Conservation (phyloP, 192 early-diverging fungal genomes). For the Umbelopsis vinacea region DNA sequence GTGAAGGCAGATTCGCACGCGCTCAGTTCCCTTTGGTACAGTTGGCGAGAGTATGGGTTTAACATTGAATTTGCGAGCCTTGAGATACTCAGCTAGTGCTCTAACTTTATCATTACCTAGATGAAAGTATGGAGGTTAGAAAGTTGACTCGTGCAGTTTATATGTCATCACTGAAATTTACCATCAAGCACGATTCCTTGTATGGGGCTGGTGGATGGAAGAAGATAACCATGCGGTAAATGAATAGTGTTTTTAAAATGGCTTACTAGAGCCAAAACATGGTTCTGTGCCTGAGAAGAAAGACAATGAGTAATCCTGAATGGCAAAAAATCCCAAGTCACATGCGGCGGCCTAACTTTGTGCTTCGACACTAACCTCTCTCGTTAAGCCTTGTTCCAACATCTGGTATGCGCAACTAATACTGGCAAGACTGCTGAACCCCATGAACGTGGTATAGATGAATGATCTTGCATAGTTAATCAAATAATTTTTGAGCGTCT, state of each 20-base stretch:
- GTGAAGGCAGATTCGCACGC: slow-evolving; percentile 87
- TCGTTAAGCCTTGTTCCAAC: slow-evolving; percentile 55
- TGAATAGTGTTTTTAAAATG: slow-evolving; percentile 56
- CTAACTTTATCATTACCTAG: slow-evolving; percentile 53
- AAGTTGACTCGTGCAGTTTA: no score
- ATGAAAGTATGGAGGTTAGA: background rate
- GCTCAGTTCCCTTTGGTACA: slow-evolving; percentile 76
- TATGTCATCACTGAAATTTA: slow-evolving; percentile 30
- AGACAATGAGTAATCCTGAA: background rate
- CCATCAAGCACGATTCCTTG: slow-evolving; percentile 79
- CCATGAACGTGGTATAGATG: slow-evolving; percentile 81
- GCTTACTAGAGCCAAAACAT: slow-evolving; percentile 48
- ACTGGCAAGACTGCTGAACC: slow-evolving; percentile 65
- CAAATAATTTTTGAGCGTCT: slow-evolving; percentile 65
- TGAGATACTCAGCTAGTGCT: slow-evolving; percentile 46
- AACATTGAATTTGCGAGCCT: slow-evolving; percentile 65
- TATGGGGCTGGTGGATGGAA: slow-evolving; percentile 74
- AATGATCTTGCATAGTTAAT: slow-evolving; percentile 83
- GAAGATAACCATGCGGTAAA: slow-evolving; percentile 51
- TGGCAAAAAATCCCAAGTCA: background rate
- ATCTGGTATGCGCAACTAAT: slow-evolving; percentile 70
- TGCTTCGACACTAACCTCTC: no score
- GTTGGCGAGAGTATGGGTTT: slow-evolving; percentile 81
- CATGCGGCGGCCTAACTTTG: no score
- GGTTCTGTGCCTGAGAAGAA: slow-evolving; percentile 46